These are phyloP conservation scores for Oryza officinalis DNA, from an alignment of 176 grass and related monocot species.

Conservation along the genomic window DNA sequence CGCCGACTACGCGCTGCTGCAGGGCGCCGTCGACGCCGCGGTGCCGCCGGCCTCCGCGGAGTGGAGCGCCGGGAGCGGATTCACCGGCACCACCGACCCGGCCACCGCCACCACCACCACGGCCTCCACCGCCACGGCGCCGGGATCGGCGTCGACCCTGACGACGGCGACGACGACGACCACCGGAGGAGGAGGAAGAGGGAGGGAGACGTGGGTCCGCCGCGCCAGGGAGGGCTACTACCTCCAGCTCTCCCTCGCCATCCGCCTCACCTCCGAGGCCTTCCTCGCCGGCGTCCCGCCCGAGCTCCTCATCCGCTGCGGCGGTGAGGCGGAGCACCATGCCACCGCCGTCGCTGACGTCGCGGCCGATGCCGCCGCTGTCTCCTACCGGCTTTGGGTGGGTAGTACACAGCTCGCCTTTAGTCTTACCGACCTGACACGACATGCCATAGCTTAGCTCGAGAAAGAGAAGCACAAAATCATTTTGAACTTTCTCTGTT, in stretches of 20 bases:
- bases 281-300: conserved; percentile 67
- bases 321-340: not conserved
- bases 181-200: not conserved
- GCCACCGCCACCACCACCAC: conserved; percentile 29
- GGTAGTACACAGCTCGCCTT: not conserved
- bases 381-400: conserved; percentile 94
- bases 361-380: conserved; percentile 53
- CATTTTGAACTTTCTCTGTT: not conserved
- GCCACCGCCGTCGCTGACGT: conserved; percentile 11
- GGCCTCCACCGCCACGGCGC: conserved; percentile 42
- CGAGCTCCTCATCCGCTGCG: conserved; percentile 35
- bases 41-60: conserved; percentile 10
- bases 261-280: conserved; percentile 78
- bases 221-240: conserved; percentile 83
- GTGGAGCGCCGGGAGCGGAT: conserved; percentile 47
- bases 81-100: conserved; percentile 25
- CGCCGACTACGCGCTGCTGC: conserved; percentile 38
- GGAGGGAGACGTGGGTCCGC: conserved; percentile 63
- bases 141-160: conserved; percentile 17
- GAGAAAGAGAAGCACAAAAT: not conserved
- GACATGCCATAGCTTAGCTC: not conserved
- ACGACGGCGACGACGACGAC: not conserved
- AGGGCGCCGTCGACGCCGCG: not conserved
- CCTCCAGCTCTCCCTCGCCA: conserved; percentile 79
- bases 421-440: not conserved